Evolutionary conservation across 2,329 filamentous ascomycete genomes (phyloP).

Genomic region (Phialemonium atrogriseum): DNA sequence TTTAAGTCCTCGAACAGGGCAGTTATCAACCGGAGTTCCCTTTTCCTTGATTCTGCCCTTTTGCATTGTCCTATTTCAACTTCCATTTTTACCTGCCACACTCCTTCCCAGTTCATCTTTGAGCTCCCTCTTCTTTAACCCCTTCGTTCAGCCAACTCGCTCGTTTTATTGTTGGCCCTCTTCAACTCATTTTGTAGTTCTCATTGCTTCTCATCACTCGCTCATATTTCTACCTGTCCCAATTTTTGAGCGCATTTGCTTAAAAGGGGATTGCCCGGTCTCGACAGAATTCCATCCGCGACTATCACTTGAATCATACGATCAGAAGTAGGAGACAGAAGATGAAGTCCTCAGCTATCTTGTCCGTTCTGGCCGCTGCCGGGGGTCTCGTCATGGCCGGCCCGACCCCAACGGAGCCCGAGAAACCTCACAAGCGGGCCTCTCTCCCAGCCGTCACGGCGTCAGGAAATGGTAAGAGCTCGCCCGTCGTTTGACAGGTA

Average conservation of each 20-base stretch:
- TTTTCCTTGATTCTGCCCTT: too few species aligned
- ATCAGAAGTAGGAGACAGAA: too few species aligned
- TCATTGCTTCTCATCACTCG: constrained; percentile 5
- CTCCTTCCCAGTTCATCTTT: constrained; percentile 1
- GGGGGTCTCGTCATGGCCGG: constrained; percentile 31
- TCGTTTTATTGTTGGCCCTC: constrained; percentile 7
- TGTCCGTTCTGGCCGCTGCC: constrained; percentile 39
- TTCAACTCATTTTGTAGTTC: constrained; percentile 5
- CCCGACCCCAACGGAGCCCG: constrained; percentile 40
- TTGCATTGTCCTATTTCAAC: too few species aligned
- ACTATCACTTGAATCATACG: too few species aligned
- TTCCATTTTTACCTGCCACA: too few species aligned
- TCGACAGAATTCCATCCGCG: too few species aligned
- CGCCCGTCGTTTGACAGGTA: not conserved
- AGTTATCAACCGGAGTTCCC: too few species aligned
- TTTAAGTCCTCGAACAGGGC: too few species aligned
- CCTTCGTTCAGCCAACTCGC: constrained; percentile 6
- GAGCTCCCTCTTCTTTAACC: constrained; percentile 5
- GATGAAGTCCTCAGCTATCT: constrained; percentile 41
- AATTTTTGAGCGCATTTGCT: not conserved
- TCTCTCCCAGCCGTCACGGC: constrained; percentile 40
- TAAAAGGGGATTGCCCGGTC: too few species aligned
- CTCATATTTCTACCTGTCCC: too few species aligned
- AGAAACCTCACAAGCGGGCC: constrained; percentile 41
- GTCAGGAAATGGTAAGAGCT: constrained; percentile 47